A percentile compares a stretch with the other conserved stretches of the same genome.
These are phyloP conservation scores for Xanthoconium stramineum DNA, from an alignment of 768 basidiomycete species.

Conservation along the genomic window DNA sequence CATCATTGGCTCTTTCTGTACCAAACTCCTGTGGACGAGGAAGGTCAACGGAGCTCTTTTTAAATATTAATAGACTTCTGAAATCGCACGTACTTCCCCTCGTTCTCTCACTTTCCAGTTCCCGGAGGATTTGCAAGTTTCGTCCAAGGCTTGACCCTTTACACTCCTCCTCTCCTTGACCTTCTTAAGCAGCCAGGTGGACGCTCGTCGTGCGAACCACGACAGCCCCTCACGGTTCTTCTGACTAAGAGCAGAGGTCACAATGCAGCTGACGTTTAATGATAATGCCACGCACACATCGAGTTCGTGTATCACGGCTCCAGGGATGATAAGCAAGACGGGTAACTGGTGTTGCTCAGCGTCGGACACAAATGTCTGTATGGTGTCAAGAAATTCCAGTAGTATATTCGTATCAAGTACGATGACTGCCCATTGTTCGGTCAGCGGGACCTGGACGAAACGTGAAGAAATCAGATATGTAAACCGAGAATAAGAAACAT, in stretches of 20 bases:
- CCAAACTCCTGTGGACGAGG: conserved; percentile 16
- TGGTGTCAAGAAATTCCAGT: conserved; percentile 59
- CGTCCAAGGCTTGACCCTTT: conserved; percentile 59
- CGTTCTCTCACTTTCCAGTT: conserved; percentile 56
- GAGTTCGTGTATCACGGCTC: conserved; percentile 72
- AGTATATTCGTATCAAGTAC: conserved; percentile 82
- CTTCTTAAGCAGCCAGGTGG: conserved; percentile 62
- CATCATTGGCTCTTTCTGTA: conserved; percentile 55
- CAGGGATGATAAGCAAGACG: conserved; percentile 66
- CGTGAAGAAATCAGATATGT: neutral
- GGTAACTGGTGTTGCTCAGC: conserved; percentile 48
- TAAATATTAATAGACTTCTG: neutral
- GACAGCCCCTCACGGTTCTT: conserved; percentile 42
- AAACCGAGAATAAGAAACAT: neutral
- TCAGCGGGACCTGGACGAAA: conserved; percentile 37
- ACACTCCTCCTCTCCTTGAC: conserved; percentile 54
- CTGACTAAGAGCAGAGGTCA: conserved; percentile 27
- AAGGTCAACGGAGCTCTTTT: neutral
- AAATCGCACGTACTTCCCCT: conserved; percentile 37
- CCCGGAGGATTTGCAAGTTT: conserved; percentile 57
- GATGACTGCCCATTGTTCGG: conserved; percentile 45
- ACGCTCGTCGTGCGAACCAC: conserved; percentile 69
- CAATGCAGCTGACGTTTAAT: neutral
- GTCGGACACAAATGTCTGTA: conserved; percentile 64
- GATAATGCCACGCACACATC: conserved; percentile 50